Conservation (phyloP, 2,329 filamentous ascomycete genomes). For the Iodosphaeria phyllophila region DNA sequence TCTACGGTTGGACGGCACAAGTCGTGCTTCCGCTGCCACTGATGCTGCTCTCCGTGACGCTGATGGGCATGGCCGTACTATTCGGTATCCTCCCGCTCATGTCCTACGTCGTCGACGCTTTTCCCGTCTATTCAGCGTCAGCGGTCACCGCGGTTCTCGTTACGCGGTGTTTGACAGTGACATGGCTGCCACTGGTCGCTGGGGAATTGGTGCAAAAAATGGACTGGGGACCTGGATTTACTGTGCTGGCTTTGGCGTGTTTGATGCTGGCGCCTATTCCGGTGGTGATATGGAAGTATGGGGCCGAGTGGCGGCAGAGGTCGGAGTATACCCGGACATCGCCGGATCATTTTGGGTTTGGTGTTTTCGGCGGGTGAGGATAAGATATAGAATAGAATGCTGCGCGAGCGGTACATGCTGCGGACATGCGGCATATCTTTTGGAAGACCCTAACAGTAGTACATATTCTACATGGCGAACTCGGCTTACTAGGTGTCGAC, state of each 20-base stretch:
- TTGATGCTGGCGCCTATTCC: slow-evolving; percentile 30
- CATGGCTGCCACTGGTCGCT: slow-evolving; percentile 33
- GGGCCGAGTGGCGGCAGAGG: slow-evolving; percentile 28
- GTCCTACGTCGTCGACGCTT: slow-evolving; percentile 38
- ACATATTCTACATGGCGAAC: too few relatives aligned
- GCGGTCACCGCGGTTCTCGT: slow-evolving; percentile 38
- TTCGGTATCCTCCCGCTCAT: slow-evolving; percentile 29
- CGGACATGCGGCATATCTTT: too few relatives aligned
- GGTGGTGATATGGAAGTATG: slow-evolving; percentile 28
- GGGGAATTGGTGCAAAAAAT: slow-evolving; percentile 25
- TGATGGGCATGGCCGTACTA: slow-evolving; percentile 25
- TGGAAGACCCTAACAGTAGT: too few relatives aligned
- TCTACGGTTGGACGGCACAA: slow-evolving; percentile 33
- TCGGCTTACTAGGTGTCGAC: too few relatives aligned
- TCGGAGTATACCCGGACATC: slow-evolving; percentile 31
- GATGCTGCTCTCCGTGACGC: slow-evolving; percentile 22
- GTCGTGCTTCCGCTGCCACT: slow-evolving; percentile 20
- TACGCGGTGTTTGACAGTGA: slow-evolving; percentile 32
- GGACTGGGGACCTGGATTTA: slow-evolving; percentile 33
- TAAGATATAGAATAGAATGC: too few relatives aligned
- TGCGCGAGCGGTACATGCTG: too few relatives aligned
- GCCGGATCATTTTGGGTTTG: too few relatives aligned
- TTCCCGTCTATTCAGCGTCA: slow-evolving; percentile 34
- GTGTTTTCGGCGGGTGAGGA: too few relatives aligned
- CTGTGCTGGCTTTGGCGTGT: slow-evolving; percentile 20